These are phyloP conservation scores for Raphanus raphanistrum DNA, from an alignment of 345 rosid genomes.

Conservation along the genomic window DNA sequence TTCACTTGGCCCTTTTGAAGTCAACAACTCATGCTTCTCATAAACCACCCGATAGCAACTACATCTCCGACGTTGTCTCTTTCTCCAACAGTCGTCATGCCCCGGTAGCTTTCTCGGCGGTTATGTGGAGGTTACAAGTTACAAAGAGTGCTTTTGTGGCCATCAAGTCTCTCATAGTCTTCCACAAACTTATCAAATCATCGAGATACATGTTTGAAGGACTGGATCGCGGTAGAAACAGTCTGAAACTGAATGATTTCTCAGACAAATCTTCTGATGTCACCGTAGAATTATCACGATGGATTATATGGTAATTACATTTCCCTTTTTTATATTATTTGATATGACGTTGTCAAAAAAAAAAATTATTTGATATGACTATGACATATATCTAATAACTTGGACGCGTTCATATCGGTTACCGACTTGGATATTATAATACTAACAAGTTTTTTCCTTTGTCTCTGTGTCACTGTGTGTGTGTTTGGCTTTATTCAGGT, in stretches of 20 bases:
- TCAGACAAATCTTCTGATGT: slow-evolving; percentile 50
- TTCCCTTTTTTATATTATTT: not conserved
- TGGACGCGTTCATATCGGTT: slow-evolving; percentile 16
- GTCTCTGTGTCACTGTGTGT: too few relatives aligned
- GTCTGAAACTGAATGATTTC: slow-evolving; percentile 68
- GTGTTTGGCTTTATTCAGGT: slow-evolving; percentile 43
- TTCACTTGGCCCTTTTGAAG: slow-evolving; percentile 56
- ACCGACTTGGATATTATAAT: slow-evolving; percentile 2
- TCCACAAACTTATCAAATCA: slow-evolving; percentile 60
- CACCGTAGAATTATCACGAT: slow-evolving; percentile 64
- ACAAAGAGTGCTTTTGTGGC: slow-evolving; percentile 70
- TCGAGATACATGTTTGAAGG: slow-evolving; percentile 7
- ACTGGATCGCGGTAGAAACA: slow-evolving; percentile 49
- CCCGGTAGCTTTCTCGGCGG: slow-evolving; percentile 56
- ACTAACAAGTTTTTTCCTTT: not conserved
- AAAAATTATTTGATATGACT: not conserved
- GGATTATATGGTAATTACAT: slow-evolving; percentile 68
- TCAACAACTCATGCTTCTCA: slow-evolving; percentile 66
- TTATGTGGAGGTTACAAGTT: slow-evolving; percentile 68
- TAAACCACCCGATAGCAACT: slow-evolving; percentile 49
- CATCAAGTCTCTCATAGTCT: slow-evolving; percentile 60
- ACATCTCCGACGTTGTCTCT: slow-evolving; percentile 57
- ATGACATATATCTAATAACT: slow-evolving; percentile 9
- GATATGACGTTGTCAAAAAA: too few relatives aligned
- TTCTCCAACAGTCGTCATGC: slow-evolving; percentile 64